Conservation (phyloP, 129 eudicot genomes). For the Calendula officinalis region DNA sequence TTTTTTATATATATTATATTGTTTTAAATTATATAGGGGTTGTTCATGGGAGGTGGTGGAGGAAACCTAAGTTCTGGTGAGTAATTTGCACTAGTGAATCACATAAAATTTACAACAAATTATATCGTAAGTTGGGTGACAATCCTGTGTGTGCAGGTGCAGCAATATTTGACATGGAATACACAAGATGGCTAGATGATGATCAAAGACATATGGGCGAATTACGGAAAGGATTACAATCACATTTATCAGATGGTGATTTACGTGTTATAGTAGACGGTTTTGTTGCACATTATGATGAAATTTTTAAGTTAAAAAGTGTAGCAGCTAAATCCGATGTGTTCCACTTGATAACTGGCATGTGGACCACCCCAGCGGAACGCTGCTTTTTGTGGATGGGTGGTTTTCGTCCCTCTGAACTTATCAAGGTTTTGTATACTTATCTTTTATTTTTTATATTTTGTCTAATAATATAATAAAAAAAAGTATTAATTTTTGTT, state of each 20-base stretch:
- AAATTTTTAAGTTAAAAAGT: conserved; percentile 65
- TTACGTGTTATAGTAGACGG: conserved; percentile 67
- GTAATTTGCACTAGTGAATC: background rate
- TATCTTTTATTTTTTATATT: no score
- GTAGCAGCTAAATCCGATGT: conserved; percentile 76
- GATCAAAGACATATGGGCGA: conserved; percentile 72
- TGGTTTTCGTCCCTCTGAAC: conserved; percentile 60
- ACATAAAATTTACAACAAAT: background rate
- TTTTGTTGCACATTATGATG: conserved; percentile 76
- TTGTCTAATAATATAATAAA: no score
- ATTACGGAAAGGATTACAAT: conserved; percentile 67
- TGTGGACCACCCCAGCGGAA: conserved; percentile 93
- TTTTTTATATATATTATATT: background rate
- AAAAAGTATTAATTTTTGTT: background rate
- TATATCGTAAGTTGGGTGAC: background rate
- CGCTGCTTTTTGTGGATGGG: conserved; percentile 75
- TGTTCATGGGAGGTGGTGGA: conserved; percentile 59
- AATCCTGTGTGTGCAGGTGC: conserved; percentile 53
- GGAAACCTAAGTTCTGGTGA: conserved; percentile 77
- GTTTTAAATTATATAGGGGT: conserved; percentile 42
- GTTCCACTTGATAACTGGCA: conserved; percentile 76
- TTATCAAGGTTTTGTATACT: conserved; percentile 55
- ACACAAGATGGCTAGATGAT: conserved; percentile 85
- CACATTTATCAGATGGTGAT: conserved; percentile 69
- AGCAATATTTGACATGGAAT: conserved; percentile 89